Evolutionary conservation across 1,284 basidiomycete genomes (phyloP), one percentile per base, ranked within the genome.

Genomic region (Pseudozyma hubeiensis): DNA sequence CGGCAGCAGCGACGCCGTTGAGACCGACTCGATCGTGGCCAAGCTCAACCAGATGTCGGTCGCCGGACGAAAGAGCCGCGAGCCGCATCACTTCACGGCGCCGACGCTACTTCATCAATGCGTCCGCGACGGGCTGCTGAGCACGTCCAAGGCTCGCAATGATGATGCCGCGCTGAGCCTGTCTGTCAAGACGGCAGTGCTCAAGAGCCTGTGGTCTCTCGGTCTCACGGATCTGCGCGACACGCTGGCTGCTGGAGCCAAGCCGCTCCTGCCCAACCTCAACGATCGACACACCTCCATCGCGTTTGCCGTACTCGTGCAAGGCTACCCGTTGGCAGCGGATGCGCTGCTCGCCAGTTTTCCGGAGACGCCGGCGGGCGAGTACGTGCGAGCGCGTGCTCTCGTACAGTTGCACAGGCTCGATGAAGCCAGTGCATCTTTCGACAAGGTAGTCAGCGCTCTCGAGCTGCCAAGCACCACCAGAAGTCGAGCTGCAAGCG

Each of bases 41-140:
- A 57, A 63, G 54, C 67, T 75, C 39, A 69, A 67, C 34, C 66
- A 66, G 44, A 66, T 75, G 67, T 70, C 66, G 49, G 72, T 75
- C 7, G 67, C 59, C 8, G 72, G 72, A 19, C 59, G 72, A 34
- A 63, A 64, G 58, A 68, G 65, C 37, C 71, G 71, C 31, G 61
- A 67, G 43, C 70, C 61, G 13, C 70, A 68, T 41, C 71, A 74
- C 30, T 74, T 74, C 33, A 57, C 53, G 7, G 66, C 66, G 7
- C 63, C 66, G 13, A 75, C 66, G 29, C 56, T 75, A 24, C 63
- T 75, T 6, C 72, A 75, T 34, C 63, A 64, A 30, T 75, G 72
- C 46, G 54, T 75, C 17, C 59, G 63, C 17, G 62, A 70, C 16
- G 62, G 64, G 37, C 47, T 70, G 11, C 51, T 74, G 31, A 56